Evolutionary conservation across 306 rosid species (phyloP).

Genomic region (Begonia masoniana): DNA sequence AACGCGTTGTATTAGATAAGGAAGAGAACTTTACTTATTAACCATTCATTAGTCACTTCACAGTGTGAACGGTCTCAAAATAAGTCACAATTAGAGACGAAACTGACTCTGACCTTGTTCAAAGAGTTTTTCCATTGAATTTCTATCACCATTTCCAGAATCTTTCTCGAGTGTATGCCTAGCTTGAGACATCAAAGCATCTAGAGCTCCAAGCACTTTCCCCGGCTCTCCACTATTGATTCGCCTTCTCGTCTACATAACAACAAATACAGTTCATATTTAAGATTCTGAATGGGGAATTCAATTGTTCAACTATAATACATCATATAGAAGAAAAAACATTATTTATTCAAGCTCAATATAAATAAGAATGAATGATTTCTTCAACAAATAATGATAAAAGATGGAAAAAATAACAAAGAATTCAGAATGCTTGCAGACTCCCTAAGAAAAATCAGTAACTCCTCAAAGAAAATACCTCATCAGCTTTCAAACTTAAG

Average conservation of each 20-base stretch:
- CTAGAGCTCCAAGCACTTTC: constrained; percentile 18
- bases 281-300: too few species aligned
- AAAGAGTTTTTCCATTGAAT: constrained; percentile 89
- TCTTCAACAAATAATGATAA: too few species aligned
- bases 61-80: too few species aligned
- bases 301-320: not conserved
- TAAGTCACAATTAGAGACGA: not conserved
- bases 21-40: too few species aligned
- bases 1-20: too few species aligned
- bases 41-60: too few species aligned
- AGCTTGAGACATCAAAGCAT: constrained; percentile 53
- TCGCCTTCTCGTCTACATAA: constrained; percentile 49
- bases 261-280: too few species aligned
- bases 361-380: too few species aligned
- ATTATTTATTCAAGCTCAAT: too few species aligned
- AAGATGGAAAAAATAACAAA: too few species aligned
- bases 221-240: constrained; percentile 34
- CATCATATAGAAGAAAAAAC: not conserved
- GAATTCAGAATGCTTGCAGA: too few species aligned
- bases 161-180: constrained; percentile 45
- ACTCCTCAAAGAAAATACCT: constrained; percentile 32
- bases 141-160: constrained; percentile 66
- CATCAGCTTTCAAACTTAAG: constrained; percentile 68
- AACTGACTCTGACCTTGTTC: constrained; percentile 65
- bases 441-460: not conserved